Evolutionary conservation across 345 rosid genomes (phyloP).

Genomic region (Gossypium anomalum): DNA sequence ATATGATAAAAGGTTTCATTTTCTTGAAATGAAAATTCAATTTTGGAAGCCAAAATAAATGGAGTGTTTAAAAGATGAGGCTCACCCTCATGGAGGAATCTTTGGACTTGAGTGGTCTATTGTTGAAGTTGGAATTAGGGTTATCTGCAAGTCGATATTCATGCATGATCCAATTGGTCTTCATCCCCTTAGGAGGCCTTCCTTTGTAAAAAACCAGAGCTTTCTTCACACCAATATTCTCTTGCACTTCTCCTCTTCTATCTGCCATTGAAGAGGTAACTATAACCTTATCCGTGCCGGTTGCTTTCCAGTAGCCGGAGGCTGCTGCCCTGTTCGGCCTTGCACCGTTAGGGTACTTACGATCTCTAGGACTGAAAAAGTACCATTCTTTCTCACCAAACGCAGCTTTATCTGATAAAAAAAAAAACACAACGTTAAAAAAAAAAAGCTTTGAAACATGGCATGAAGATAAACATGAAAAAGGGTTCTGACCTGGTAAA

Average conservation of each 20-base stretch:
- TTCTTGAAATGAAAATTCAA: not conserved
- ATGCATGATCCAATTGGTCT: conserved; percentile 99
- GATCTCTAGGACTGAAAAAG: conserved; percentile 92
- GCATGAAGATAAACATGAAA: not conserved
- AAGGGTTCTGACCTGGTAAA: conserved; percentile 50
- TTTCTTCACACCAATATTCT: conserved; percentile 83
- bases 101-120: conserved; percentile 41
- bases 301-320: conserved; percentile 97
- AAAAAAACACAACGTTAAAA: not conserved
- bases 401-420: conserved; percentile 52
- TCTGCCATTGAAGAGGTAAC: conserved; percentile 26
- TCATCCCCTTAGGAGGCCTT: conserved; percentile 89
- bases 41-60: not conserved
- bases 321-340: conserved; percentile 97
- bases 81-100: conserved; percentile 92
- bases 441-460: not conserved
- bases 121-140: conserved; percentile 19
- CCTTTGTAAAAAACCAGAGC: conserved; percentile 94
- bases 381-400: conserved; percentile 99
- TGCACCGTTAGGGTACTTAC: conserved; percentile 96
- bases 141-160: conserved; percentile 75
- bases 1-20: not conserved
- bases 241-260: conserved; percentile 27
- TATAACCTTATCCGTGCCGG: conserved; percentile 87
- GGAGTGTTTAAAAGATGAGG: not conserved